Conservation (phyloP, 148 eudicot genomes). For the Rhododendron henanense region DNA sequence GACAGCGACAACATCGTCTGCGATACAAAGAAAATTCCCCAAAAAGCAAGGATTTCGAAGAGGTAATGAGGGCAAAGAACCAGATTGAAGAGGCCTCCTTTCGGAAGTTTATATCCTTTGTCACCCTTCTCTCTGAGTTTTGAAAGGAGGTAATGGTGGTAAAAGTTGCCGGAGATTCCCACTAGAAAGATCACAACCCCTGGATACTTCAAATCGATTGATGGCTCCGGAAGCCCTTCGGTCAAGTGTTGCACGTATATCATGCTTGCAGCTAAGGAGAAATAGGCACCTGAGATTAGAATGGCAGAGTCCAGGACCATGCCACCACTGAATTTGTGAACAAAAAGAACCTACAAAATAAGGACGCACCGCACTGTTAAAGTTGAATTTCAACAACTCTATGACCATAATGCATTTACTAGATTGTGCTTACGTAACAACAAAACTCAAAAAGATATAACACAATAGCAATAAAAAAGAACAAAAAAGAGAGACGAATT, state of each 20-base stretch:
- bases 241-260: conserved; percentile 20
- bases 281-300: conserved; percentile 18
- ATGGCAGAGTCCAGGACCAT: conserved; percentile 15
- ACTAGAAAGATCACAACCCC: conserved; percentile 15
- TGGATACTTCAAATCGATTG: conserved; percentile 13
- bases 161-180: conserved; percentile 32
- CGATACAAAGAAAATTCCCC: conserved; percentile 25
- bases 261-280: conserved; percentile 7
- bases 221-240: conserved; percentile 11
- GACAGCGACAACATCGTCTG: conserved; percentile 24
- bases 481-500: background rate
- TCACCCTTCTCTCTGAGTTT: conserved; percentile 28
- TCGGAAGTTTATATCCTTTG: conserved; percentile 31
- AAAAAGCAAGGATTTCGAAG: conserved; percentile 32
- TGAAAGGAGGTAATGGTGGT: conserved; percentile 36
- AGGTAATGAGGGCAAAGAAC: conserved; percentile 42
- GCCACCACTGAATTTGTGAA: conserved; percentile 31
- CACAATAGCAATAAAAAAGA: background rate
- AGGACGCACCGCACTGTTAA: background rate
- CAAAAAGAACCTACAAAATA: conserved; percentile 21
- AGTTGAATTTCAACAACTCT: background rate
- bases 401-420: background rate
- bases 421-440: too few species aligned
- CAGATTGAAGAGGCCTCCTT: conserved; percentile 34
- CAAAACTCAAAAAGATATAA: too few species aligned